Base-by-base conservation (phyloP, 2,329 filamentous ascomycete genomes). In the Cadophora gregata region DNA sequence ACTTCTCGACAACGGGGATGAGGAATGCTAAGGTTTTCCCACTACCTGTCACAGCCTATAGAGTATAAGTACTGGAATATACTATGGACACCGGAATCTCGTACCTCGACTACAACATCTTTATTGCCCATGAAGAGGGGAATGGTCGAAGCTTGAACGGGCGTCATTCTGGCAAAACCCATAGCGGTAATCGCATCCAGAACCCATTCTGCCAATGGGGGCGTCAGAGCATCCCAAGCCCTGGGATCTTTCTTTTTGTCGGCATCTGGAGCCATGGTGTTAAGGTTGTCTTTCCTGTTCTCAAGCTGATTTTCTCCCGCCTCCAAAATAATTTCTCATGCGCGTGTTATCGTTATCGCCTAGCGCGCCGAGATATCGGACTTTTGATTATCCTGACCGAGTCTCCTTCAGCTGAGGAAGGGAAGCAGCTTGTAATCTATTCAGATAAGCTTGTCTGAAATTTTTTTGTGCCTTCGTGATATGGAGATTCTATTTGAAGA, bases 81-180 rank as follows among this genome's bases (percentile, higher is more conserved):
- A n/a, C 1, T 1, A 47, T 25, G 19, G 56, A 4, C 14, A 24
- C 8, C 29, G 10, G n/a, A n/a, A 38, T 38, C 8, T 62, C 60
- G 56, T 77, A 88, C 88, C 82, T 97, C 93, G 6, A 97, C 93
- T 0, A 97, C 93, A 4, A 97, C 92, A 79, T 97, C 93, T 76
- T 96, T 97, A 78, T 97, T 92, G 61, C 88, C 90, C 80, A 94
- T 89, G 77, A 97, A 96, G 61, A 97, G 86, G 14, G 93, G 93
- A 71, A 97, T 91, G 4, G 93, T 91, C 67, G 93, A 95, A 53
- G 94, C 93, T 80, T 98, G 95, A n/a, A 97, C 94, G 0, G 95
- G 95, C 3, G 94, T 97, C 85, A 96, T 94, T 77, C 91, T 90
- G 70, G 85, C 82, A 79, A 97, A 97, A 68, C 93, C 93, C 90